phyloP scores from a whole-genome alignment of 345 rosid genomes.

The Kandelia obovata region DNA sequence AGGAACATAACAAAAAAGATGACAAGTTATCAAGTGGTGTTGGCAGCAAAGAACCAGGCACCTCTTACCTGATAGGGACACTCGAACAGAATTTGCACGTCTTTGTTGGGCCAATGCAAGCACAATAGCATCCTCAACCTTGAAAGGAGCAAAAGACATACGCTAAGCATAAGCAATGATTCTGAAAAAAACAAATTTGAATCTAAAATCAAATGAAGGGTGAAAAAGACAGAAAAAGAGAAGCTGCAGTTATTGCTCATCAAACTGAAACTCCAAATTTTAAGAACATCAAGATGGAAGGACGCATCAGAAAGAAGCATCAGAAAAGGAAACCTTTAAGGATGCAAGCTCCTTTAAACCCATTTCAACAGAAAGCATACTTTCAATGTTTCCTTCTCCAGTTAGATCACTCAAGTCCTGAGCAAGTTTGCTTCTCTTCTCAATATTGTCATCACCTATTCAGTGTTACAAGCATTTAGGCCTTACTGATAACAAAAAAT shows the following conservation, averaged over 20 bases:
- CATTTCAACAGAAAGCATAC: slow-evolving; percentile 97
- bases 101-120: slow-evolving; percentile 31
- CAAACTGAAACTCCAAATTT: not conserved
- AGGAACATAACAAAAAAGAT: not conserved
- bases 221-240: not conserved
- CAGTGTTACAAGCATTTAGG: slow-evolving; percentile 3
- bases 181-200: not conserved
- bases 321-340: slow-evolving; percentile 57
- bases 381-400: slow-evolving; percentile 98
- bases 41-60: not conserved
- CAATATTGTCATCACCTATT: slow-evolving; percentile 22
- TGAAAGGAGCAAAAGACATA: not conserved
- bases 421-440: slow-evolving; percentile 38
- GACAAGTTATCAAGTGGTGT: not conserved
- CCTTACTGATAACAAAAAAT: not conserved
- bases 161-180: not conserved
- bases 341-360: slow-evolving; percentile 87
- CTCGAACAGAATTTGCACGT: slow-evolving; percentile 49
- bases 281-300: not conserved
- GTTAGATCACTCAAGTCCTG: slow-evolving; percentile 66
- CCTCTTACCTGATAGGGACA: slow-evolving; percentile 59
- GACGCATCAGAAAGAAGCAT: not conserved
- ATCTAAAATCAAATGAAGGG: not conserved
- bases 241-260: not conserved
- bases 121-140: slow-evolving; percentile 36